Evolutionary conservation across 2,329 filamentous ascomycete genomes (phyloP).

Genomic region (Colletotrichum simmondsii): DNA sequence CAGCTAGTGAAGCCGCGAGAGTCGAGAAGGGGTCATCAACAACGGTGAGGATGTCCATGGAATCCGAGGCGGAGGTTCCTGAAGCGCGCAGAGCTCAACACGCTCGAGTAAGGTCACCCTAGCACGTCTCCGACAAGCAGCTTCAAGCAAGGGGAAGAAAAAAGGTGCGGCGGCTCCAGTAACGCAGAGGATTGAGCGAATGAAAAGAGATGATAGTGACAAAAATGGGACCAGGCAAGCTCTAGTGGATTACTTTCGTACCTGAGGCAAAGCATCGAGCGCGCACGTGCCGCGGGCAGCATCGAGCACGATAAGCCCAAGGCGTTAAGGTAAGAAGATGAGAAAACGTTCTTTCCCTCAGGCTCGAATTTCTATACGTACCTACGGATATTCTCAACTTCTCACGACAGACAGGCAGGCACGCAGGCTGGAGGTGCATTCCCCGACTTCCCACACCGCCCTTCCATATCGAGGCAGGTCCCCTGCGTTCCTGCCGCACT

Average conservation of each 20-base stretch:
- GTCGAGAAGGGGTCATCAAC: background rate
- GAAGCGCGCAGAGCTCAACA: background rate
- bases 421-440: background rate
- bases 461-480: slow-evolving; percentile 32
- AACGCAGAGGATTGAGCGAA: background rate
- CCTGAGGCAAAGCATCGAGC: background rate
- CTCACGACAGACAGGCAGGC: background rate
- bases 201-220: background rate
- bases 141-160: background rate
- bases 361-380: background rate
- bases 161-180: background rate
- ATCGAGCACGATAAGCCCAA: background rate
- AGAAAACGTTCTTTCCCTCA: background rate
- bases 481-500: slow-evolving; percentile 30
- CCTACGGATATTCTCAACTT: too few relatives aligned
- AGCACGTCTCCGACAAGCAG: background rate
- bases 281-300: background rate
- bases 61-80: background rate
- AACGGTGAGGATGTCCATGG: background rate
- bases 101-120: background rate
- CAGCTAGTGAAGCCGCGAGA: background rate
- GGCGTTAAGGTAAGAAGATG: background rate
- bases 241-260: background rate
- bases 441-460: slow-evolving; percentile 20
- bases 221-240: background rate